Percentiles rank a stretch among this genome's conserved stretches.
phyloP scores from a whole-genome alignment of 2,329 filamentous ascomycete species.

The Claviceps arundinis region DNA sequence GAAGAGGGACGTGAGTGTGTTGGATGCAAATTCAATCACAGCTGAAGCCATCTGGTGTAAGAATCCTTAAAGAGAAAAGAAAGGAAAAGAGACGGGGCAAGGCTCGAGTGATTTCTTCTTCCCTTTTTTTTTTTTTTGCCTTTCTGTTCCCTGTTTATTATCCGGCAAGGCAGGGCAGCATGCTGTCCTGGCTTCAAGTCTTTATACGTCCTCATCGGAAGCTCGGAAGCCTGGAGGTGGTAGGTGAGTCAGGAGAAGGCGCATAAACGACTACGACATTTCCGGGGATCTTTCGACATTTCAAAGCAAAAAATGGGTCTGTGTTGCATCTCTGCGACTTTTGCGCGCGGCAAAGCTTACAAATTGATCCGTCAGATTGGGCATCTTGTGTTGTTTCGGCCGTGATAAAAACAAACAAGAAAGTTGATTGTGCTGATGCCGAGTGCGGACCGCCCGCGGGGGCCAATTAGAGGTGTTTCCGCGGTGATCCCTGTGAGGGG shows the following conservation, averaged over 20 bases:
- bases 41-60: neutral
- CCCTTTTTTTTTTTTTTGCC: neutral
- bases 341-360: neutral
- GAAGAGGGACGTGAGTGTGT: neutral
- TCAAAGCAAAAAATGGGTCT: too few species aligned
- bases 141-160: neutral
- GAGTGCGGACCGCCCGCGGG: neutral
- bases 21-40: neutral
- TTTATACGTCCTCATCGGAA: too few species aligned
- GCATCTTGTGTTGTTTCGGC: too few species aligned
- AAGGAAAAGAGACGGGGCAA: neutral
- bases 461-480: neutral
- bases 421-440: neutral
- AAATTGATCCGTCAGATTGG: neutral
- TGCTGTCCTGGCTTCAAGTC: neutral
- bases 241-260: too few species aligned
- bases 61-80: neutral
- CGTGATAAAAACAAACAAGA: too few species aligned
- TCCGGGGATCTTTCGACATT: too few species aligned
- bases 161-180: neutral
- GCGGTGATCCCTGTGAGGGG: neutral
- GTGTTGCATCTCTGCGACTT: neutral
- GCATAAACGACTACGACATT: too few species aligned
- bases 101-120: neutral
- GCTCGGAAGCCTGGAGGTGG: too few species aligned